A percentile compares a stretch with the other conserved stretches of the same genome.
phyloP scores from a whole-genome alignment of 108 stramenopile genomes.

The Cyclotella sp. region DNA sequence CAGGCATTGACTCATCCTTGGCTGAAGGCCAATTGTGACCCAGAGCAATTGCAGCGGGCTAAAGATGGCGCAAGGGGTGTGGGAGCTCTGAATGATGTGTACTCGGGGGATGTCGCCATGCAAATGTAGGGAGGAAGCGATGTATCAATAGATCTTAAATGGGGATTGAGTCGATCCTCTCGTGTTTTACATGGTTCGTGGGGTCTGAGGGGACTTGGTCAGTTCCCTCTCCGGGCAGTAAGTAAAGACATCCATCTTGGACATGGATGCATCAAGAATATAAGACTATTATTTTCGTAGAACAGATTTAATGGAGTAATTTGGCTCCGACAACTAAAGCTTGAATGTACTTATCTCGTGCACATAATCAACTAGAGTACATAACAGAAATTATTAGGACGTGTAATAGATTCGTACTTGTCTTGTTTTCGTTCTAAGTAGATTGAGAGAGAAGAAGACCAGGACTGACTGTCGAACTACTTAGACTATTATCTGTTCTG shows the following conservation, averaged over 20 bases:
- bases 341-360: neutral
- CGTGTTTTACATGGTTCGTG: neutral
- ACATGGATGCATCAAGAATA: constrained; percentile 20
- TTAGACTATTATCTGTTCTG: no score
- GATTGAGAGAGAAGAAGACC: no score
- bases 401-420: no score
- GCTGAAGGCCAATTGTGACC: constrained; percentile 84
- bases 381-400: no score
- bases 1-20: constrained; percentile 91
- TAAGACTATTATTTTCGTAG: constrained; percentile 6
- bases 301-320: neutral
- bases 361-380: no score
- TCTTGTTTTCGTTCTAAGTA: no score
- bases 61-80: constrained; percentile 82
- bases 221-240: neutral
- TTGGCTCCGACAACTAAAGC: no score
- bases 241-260: constrained; percentile 27
- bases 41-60: constrained; percentile 61
- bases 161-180: neutral
- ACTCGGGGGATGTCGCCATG: constrained; percentile 28
- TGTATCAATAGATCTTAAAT: constrained; percentile 10
- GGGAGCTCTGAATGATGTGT: constrained; percentile 24
- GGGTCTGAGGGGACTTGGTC: neutral
- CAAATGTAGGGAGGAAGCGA: constrained; percentile 14
- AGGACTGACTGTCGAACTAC: no score